Percentiles rank a stretch among this genome's conserved stretches.
Conservation (phyloP, 768 basidiomycete genomes). For the Lactifluus subvellereus region DNA sequence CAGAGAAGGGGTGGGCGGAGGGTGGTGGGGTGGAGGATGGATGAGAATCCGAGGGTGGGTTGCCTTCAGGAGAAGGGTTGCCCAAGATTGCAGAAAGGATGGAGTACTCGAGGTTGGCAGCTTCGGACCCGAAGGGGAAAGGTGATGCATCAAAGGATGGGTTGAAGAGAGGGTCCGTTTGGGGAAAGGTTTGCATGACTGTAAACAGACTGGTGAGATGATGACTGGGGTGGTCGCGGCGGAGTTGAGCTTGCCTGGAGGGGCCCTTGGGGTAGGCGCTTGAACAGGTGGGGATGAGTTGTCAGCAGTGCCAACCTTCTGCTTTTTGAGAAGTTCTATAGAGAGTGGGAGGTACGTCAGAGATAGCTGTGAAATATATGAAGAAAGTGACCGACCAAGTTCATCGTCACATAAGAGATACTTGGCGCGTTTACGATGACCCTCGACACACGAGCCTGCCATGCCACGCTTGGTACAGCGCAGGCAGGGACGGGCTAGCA, state of each 20-base stretch:
- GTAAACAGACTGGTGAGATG: background rate
- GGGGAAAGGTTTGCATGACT: constrained; percentile 33
- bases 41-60: constrained; percentile 24
- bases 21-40: constrained; percentile 17
- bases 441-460: constrained; percentile 83
- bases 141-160: constrained; percentile 50
- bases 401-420: constrained; percentile 94
- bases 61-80: constrained; percentile 25
- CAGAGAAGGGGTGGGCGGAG: constrained; percentile 8
- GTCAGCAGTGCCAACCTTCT: constrained; percentile 5
- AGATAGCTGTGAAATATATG: constrained; percentile 18
- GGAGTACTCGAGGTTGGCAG: constrained; percentile 91
- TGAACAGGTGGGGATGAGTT: constrained; percentile 6
- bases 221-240: background rate
- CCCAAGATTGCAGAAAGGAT: constrained; percentile 90
- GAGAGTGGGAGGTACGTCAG: background rate
- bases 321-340: constrained; percentile 20
- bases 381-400: constrained; percentile 51
- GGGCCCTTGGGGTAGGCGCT: constrained; percentile 10
- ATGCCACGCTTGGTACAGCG: constrained; percentile 94
- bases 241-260: background rate
- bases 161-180: constrained; percentile 56
- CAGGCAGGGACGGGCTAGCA: constrained; percentile 87
- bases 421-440: constrained; percentile 96
- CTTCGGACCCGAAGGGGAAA: constrained; percentile 75